Conservation (phyloP, 2,329 filamentous ascomycete species). For the Alternaria brassicae region DNA sequence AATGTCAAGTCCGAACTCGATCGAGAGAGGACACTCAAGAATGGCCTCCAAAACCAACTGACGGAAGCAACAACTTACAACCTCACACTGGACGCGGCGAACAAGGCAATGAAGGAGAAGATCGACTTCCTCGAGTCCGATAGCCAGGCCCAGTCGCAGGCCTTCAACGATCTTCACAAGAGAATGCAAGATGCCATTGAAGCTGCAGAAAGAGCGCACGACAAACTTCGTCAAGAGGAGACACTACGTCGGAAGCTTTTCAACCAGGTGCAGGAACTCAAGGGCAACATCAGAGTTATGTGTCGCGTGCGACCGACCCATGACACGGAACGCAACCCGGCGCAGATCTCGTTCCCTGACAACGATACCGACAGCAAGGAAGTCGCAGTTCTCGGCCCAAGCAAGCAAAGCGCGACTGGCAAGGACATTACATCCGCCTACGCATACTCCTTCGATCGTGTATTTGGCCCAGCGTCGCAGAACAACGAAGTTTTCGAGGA, state of each 20-base stretch:
- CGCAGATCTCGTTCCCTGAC: constrained; percentile 82
- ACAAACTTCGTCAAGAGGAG: constrained; percentile 90
- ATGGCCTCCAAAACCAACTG: constrained; percentile 63
- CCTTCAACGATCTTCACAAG: constrained; percentile 81
- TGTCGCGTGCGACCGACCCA: constrained; percentile 86
- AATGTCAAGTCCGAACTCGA: constrained; percentile 54
- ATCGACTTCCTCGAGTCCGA: constrained; percentile 91
- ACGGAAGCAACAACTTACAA: constrained; percentile 51
- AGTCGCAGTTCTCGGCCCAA: constrained; percentile 81
- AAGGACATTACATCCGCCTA: constrained; percentile 79
- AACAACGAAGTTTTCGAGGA: constrained; percentile 94
- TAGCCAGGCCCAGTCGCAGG: constrained; percentile 85
- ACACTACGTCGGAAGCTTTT: constrained; percentile 89
- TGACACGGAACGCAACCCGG: constrained; percentile 65
- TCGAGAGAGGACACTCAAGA: constrained; percentile 68
- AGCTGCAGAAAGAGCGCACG: constrained; percentile 72
- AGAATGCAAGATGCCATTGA: constrained; percentile 79
- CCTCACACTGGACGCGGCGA: constrained; percentile 72
- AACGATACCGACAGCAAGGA: constrained; percentile 82
- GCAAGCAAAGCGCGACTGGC: constrained; percentile 82
- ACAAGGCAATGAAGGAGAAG: constrained; percentile 78
- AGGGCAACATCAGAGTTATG: constrained; percentile 98
- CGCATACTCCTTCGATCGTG: constrained; percentile 89
- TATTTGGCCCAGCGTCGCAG: constrained; percentile 78
- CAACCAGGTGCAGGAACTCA: constrained; percentile 97